These are phyloP conservation scores for Sarocladium strictum DNA, from an alignment of 2,329 filamentous ascomycete genomes.

Conservation along the genomic window DNA sequence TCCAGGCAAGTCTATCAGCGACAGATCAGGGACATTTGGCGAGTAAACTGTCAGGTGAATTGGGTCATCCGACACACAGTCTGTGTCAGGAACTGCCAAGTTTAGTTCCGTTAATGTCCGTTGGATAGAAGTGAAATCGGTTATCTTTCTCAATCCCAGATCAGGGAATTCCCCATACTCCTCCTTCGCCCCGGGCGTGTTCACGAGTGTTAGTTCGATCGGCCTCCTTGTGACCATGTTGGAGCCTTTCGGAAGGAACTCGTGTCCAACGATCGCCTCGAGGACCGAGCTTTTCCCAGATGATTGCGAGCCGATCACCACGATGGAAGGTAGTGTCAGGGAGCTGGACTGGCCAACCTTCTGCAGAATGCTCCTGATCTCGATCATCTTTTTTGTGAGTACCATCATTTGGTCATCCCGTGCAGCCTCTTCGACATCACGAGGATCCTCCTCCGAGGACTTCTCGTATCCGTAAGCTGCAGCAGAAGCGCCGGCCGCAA, in stretches of 20 bases:
- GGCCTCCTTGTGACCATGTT: slow-evolving; percentile 98
- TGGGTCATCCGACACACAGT: slow-evolving; percentile 94
- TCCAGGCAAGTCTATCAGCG: slow-evolving; percentile 90
- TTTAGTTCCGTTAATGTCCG: slow-evolving; percentile 93
- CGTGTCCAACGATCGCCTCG: slow-evolving; percentile 94
- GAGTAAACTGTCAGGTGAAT: slow-evolving; percentile 96
- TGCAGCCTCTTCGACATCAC: slow-evolving; percentile 59
- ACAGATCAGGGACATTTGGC: slow-evolving; percentile 89
- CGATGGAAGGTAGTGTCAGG: slow-evolving; percentile 87
- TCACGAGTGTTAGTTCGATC: slow-evolving; percentile 93
- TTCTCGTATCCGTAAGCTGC: slow-evolving; percentile 75
- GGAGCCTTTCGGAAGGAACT: slow-evolving; percentile 94
- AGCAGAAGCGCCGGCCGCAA: slow-evolving; percentile 65
- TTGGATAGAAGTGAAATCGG: slow-evolving; percentile 88
- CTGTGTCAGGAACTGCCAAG: slow-evolving; percentile 78
- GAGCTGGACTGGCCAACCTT: slow-evolving; percentile 87
- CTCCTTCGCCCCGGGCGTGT: slow-evolving; percentile 77
- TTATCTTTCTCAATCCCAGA: slow-evolving; percentile 80
- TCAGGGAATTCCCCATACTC: slow-evolving; percentile 98
- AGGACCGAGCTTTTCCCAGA: slow-evolving; percentile 97
- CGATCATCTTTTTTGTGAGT: slow-evolving; percentile 98
- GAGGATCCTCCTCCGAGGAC: slow-evolving; percentile 57
- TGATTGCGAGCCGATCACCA: slow-evolving; percentile 98
- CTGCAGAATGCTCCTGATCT: slow-evolving; percentile 87
- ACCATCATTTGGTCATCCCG: slow-evolving; percentile 99